phyloP scores from a whole-genome alignment of 2,329 filamentous ascomycete species.

The Zasmidium cellare region DNA sequence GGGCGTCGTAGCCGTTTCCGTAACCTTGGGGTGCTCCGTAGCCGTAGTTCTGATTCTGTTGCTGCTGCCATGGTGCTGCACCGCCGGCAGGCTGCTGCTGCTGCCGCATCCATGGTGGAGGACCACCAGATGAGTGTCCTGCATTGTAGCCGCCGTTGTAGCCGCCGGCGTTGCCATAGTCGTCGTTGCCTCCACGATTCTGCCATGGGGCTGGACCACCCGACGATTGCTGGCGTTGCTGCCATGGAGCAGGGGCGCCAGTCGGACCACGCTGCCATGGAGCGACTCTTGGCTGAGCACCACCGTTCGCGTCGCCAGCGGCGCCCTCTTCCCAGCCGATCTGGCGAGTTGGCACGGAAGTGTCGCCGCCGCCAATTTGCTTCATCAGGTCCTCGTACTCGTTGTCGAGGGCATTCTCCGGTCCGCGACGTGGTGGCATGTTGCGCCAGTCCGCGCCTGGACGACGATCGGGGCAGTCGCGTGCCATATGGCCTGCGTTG shows the following conservation, averaged over 20 bases:
- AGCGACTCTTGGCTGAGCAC: conserved; percentile 45
- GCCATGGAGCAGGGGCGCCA: conserved; percentile 40
- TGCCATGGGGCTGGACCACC: conserved; percentile 40
- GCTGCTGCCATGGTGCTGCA: conserved; percentile 32
- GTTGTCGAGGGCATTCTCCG: conserved; percentile 74
- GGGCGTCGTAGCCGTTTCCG: conserved; percentile 24
- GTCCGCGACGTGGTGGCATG: conserved; percentile 51
- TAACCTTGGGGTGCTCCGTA: conserved; percentile 11
- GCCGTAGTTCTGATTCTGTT: conserved; percentile 21
- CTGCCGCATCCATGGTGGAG: conserved; percentile 23
- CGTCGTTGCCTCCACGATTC: conserved; percentile 22
- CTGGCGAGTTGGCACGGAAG: conserved; percentile 66
- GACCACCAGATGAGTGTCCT: conserved; percentile 16
- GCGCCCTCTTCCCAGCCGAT: conserved; percentile 81
- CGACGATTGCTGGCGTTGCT: conserved; percentile 20
- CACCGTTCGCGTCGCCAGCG: conserved; percentile 61
- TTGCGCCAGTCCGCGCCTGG: conserved; percentile 92
- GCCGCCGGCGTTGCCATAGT: conserved; percentile 23
- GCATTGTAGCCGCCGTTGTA: conserved; percentile 27
- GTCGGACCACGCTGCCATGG: conserved; percentile 32
- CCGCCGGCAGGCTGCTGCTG: conserved; percentile 20
- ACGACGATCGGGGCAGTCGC: conserved; percentile 94
- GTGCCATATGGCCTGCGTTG: conserved; percentile 96
- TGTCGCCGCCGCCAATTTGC: conserved; percentile 75
- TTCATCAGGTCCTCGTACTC: conserved; percentile 99